Conservation (phyloP, 192 early-diverging fungal species). For the Linnemannia schmuckeri region DNA sequence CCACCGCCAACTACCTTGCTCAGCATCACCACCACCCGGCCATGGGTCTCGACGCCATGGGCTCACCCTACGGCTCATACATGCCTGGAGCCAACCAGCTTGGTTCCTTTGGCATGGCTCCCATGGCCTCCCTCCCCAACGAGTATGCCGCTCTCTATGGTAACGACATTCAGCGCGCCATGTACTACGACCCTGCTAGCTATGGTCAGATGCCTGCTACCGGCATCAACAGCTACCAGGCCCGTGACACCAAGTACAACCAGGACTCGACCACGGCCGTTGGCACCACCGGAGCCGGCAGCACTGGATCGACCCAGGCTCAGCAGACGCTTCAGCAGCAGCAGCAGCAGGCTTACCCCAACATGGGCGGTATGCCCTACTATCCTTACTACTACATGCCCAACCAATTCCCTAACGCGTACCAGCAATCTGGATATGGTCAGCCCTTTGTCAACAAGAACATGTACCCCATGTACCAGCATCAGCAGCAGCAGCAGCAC, state of each 20-base stretch:
- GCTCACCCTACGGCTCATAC: slow-evolving; percentile 67
- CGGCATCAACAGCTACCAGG: slow-evolving; percentile 63
- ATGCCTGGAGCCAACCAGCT: slow-evolving; percentile 61
- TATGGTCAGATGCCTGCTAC: slow-evolving; percentile 72
- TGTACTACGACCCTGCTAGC: slow-evolving; percentile 70
- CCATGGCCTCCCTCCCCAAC: slow-evolving; percentile 65
- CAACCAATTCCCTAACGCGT: slow-evolving; percentile 85
- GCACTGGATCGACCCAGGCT: slow-evolving; percentile 57
- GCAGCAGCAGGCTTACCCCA: slow-evolving; percentile 67
- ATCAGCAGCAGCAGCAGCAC: slow-evolving; percentile 54
- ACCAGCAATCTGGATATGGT: slow-evolving; percentile 88
- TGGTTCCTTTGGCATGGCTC: slow-evolving; percentile 68
- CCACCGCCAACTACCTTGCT: slow-evolving; percentile 66
- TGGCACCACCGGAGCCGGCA: slow-evolving; percentile 49
- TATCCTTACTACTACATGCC: slow-evolving; percentile 86
- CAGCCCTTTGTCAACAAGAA: slow-evolving; percentile 93
- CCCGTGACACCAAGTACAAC: slow-evolving; percentile 66
- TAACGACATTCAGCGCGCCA: slow-evolving; percentile 74
- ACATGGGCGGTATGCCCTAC: slow-evolving; percentile 75
- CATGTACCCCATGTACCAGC: slow-evolving; percentile 88
- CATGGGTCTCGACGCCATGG: slow-evolving; percentile 62
- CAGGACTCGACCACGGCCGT: slow-evolving; percentile 50
- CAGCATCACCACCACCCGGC: slow-evolving; percentile 62
- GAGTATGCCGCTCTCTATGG: slow-evolving; percentile 73
- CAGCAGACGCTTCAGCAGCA: slow-evolving; percentile 64